These are phyloP conservation scores for Fusarium fujikuroi DNA, from an alignment of 2,329 filamentous ascomycete species.

Conservation along the genomic window DNA sequence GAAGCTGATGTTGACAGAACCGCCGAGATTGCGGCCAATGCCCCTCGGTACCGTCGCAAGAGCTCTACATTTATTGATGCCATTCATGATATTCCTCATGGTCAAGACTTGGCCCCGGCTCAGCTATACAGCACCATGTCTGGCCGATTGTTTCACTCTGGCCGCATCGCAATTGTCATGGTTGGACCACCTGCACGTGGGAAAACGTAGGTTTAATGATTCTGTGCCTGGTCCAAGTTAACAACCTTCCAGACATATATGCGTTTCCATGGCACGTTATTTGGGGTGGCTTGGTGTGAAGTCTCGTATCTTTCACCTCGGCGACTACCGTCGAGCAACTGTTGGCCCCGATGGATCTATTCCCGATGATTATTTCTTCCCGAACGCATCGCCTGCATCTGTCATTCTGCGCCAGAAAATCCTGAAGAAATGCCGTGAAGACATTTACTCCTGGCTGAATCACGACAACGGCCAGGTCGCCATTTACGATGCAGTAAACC, in stretches of 20 bases:
- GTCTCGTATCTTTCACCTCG: slow-evolving; percentile 96
- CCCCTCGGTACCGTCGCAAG: slow-evolving; percentile 87
- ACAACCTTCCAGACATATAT: slow-evolving; percentile 76
- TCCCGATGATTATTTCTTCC: slow-evolving; percentile 97
- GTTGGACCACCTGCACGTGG: slow-evolving; percentile 94
- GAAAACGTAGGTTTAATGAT: slow-evolving; percentile 76
- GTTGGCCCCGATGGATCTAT: slow-evolving; percentile 85
- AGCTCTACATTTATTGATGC: slow-evolving; percentile 98
- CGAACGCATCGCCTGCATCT: slow-evolving; percentile 90
- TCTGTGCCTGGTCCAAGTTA: slow-evolving; percentile 12
- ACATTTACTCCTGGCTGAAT: slow-evolving; percentile 96
- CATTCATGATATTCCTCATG: slow-evolving; percentile 91
- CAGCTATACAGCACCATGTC: slow-evolving; percentile 99
- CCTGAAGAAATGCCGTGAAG: slow-evolving; percentile 94
- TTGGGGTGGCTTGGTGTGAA: slow-evolving; percentile 97
- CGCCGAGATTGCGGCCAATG: slow-evolving; percentile 90
- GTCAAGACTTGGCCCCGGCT: slow-evolving; percentile 85
- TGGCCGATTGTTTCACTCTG: slow-evolving; percentile 94
- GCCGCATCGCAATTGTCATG: slow-evolving; percentile 96
- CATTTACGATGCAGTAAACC: slow-evolving; percentile 98
- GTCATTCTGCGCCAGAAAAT: slow-evolving; percentile 98
- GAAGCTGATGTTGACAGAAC: slow-evolving; percentile 66
- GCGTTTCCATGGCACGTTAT: slow-evolving; percentile 93
- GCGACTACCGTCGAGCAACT: slow-evolving; percentile 93
- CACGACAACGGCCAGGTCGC: slow-evolving; percentile 98